These are phyloP conservation scores for Plantago lanceolata DNA, from an alignment of 305 asterid species.

Conservation along the genomic window DNA sequence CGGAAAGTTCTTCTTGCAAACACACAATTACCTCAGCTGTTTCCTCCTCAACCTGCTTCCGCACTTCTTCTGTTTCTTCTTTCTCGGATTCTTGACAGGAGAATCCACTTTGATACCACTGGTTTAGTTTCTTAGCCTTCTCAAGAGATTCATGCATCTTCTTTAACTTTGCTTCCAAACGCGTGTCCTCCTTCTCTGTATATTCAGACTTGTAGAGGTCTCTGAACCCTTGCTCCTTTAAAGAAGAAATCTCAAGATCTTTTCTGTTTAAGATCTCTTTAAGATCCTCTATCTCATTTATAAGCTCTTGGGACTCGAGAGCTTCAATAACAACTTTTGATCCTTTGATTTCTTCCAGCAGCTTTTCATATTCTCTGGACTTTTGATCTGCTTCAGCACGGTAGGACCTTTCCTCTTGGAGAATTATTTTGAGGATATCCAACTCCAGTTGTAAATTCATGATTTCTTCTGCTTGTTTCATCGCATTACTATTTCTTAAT, in stretches of 20 bases:
- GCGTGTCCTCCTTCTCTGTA: slow-evolving; percentile 45
- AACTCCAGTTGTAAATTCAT: slow-evolving; percentile 82
- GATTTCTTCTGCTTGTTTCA: slow-evolving; percentile 45
- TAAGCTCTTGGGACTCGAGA: slow-evolving; percentile 78
- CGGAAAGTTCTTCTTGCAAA: slow-evolving; percentile 85
- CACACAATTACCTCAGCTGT: slow-evolving; percentile 97
- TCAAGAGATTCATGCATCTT: slow-evolving; percentile 86
- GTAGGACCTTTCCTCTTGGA: slow-evolving; percentile 74
- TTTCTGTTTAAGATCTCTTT: slow-evolving; percentile 47
- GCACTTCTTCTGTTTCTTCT: slow-evolving; percentile 77
- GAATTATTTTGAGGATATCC: slow-evolving; percentile 75
- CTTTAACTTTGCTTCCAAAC: slow-evolving; percentile 66
- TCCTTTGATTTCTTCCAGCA: slow-evolving; percentile 55
- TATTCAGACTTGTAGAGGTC: slow-evolving; percentile 38
- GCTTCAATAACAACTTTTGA: slow-evolving; percentile 71
- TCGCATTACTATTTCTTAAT: slow-evolving; percentile 23
- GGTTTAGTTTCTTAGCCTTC: slow-evolving; percentile 71
- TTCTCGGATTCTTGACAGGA: slow-evolving; percentile 56
- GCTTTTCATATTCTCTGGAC: slow-evolving; percentile 50
- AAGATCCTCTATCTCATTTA: slow-evolving; percentile 72
- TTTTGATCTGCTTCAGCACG: slow-evolving; percentile 48
- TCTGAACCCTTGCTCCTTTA: slow-evolving; percentile 47
- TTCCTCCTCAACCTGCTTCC: slow-evolving; percentile 93
- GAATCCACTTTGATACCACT: slow-evolving; percentile 55
- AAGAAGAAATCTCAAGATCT: slow-evolving; percentile 55